These are phyloP conservation scores for Colletotrichum orbiculare DNA, from an alignment of 2,329 filamentous ascomycete genomes.

Conservation along the genomic window DNA sequence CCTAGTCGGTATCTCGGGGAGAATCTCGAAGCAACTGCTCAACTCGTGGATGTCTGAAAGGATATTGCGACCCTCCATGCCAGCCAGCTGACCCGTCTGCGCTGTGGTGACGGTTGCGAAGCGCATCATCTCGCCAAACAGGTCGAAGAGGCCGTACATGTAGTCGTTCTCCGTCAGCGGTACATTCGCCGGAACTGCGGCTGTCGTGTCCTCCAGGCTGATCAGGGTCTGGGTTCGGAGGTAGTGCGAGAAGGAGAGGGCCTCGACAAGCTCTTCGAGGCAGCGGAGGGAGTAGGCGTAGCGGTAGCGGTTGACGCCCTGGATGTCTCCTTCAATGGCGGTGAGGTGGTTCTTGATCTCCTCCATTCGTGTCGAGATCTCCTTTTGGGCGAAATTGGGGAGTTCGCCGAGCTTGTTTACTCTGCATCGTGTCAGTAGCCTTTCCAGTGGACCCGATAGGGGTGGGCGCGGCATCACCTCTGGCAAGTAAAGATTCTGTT, in stretches of 20 bases:
- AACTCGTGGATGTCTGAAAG: conserved; percentile 84
- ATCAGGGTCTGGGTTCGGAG: conserved; percentile 82
- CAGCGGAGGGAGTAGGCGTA: conserved; percentile 85
- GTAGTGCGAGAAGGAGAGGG: conserved; percentile 89
- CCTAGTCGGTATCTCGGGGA: conserved; percentile 69
- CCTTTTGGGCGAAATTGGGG: conserved; percentile 66
- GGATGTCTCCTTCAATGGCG: conserved; percentile 77
- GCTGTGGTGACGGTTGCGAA: conserved; percentile 92
- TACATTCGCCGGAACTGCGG: conserved; percentile 63
- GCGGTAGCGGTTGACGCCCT: conserved; percentile 82
- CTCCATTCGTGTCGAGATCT: conserved; percentile 74
- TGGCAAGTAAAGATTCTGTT: conserved; percentile 53
- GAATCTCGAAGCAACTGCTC: conserved; percentile 78
- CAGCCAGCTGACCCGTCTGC: conserved; percentile 69
- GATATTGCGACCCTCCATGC: conserved; percentile 64
- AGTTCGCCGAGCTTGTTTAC: conserved; percentile 36
- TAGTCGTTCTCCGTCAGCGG: conserved; percentile 85
- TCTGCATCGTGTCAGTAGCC: conserved; percentile 17
- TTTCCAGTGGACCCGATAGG: background rate
- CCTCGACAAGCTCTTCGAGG: conserved; percentile 95
- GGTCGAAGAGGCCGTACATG: conserved; percentile 89
- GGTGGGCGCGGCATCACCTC: conserved; percentile 42
- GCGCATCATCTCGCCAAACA: conserved; percentile 96
- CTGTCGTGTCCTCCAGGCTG: conserved; percentile 69
- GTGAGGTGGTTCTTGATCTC: conserved; percentile 78